Evolutionary conservation across 306 rosid genomes (phyloP), one percentile per base, ranked within the genome.

Genomic region (Citrullus colocynthis): DNA sequence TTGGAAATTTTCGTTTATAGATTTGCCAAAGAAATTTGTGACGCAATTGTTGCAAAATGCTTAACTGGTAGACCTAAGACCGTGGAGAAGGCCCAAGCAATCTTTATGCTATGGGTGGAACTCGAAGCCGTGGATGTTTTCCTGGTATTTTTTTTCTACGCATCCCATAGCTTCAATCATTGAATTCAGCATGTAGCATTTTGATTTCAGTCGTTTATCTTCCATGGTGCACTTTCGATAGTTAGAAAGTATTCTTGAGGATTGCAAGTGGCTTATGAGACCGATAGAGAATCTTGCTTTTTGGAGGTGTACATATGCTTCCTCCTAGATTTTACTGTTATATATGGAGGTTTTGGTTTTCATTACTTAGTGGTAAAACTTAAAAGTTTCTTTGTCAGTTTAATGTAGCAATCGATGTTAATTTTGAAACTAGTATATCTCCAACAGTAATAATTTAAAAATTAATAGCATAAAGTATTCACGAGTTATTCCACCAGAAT

Each of bases 51-150:
- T 80, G 97, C 97, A 1, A 96, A 96, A 86, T 96, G 99, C 88
- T 82, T 96, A 76, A 91, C 99, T 6, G 99, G 99, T 49, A 86
- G 99, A 88, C 93, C 99, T 0, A 95, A 95, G 90, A 95, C 99
- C 3, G 99, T 95, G 84, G 99, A 95, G 88, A 95, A 95, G 82
- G 97, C 99, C 78, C 99, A 93, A 87, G 91, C 97, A 60, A 88
- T 81, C 16, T 96, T 96, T 79, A 84, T 93, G 97, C 91, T 96
- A 13, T 96, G 99, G 99, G 83, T 96, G 39, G 99, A 96, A 84
- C 85, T 96, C 87, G 99, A 96, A 80, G 99, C 99, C 9, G 98
- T 85, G 64, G 99, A 96, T 74, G 93, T 91, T 55, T 96, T 91
- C 81, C 88, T 96, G 98, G 99, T 96, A 48, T 76, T 34, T 18